phyloP scores from a whole-genome alignment of 2,329 filamentous ascomycete genomes.

The Pseudogymnoascus destructans region DNA sequence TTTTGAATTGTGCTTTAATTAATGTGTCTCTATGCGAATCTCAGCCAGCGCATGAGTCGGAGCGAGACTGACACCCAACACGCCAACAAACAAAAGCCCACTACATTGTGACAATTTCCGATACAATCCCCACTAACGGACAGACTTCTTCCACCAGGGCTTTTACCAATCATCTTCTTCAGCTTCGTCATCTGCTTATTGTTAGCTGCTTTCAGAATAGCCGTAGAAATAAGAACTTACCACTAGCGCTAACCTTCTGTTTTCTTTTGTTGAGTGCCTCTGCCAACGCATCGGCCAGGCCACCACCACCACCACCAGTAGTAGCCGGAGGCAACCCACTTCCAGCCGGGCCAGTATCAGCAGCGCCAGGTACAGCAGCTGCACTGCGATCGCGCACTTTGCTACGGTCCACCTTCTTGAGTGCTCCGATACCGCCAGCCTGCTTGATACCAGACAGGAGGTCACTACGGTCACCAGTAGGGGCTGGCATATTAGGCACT shows the following conservation, averaged over 20 bases:
- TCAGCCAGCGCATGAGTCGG: background rate
- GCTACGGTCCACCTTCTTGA: constrained; percentile 62
- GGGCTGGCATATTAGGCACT: constrained; percentile 34
- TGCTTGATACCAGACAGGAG: constrained; percentile 61
- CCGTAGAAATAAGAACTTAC: constrained; percentile 44
- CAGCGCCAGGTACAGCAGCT: constrained; percentile 43
- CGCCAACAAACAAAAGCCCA: background rate
- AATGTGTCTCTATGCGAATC: constrained; percentile 6
- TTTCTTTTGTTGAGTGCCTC: constrained; percentile 71
- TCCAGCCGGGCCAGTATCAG: constrained; percentile 37
- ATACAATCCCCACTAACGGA: background rate
- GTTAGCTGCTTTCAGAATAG: constrained; percentile 17
- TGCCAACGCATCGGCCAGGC: constrained; percentile 72
- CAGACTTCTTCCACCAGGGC: background rate
- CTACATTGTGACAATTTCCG: constrained; percentile 1
- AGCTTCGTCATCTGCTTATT: constrained; percentile 54
- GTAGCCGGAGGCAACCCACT: constrained; percentile 40
- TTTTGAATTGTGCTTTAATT: constrained; percentile 7
- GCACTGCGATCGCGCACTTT: constrained; percentile 61
- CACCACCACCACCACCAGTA: constrained; percentile 42
- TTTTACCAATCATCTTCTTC: constrained; percentile 62
- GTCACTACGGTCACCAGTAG: constrained; percentile 39
- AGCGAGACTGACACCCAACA: background rate
- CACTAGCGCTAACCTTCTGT: constrained; percentile 86
- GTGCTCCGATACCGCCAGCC: constrained; percentile 49